These are phyloP conservation scores for Monotropa hypopitys DNA, from an alignment of 179 eudicot genomes.

Conservation along the genomic window DNA sequence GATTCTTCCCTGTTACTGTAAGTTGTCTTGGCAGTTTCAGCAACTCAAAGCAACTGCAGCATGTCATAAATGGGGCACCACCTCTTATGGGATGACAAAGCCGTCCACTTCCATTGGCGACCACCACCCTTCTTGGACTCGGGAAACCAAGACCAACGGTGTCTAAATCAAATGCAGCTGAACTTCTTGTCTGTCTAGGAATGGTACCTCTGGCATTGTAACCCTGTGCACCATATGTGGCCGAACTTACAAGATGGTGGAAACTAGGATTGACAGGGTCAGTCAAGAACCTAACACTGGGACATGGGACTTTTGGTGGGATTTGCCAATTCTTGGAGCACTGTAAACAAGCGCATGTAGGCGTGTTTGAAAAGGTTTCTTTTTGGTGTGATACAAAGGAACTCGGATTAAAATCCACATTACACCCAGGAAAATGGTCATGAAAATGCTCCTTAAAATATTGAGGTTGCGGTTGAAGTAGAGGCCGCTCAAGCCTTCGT, in stretches of 20 bases:
- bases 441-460: conserved; percentile 12
- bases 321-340: conserved; percentile 36
- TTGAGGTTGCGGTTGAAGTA: conserved; percentile 16
- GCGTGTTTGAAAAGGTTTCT: conserved; percentile 32
- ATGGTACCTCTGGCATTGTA: conserved; percentile 21
- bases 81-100: conserved; percentile 49
- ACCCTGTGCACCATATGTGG: conserved; percentile 18
- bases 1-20: conserved; percentile 18
- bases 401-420: conserved; percentile 22
- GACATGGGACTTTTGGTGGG: conserved; percentile 11
- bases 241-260: conserved; percentile 11
- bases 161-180: conserved; percentile 14
- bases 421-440: conserved; percentile 22
- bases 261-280: conserved; percentile 13
- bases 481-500: conserved; percentile 17
- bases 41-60: conserved; percentile 60
- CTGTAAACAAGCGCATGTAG: conserved; percentile 37
- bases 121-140: conserved; percentile 23
- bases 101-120: conserved; percentile 22
- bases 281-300: not conserved
- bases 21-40: conserved; percentile 47
- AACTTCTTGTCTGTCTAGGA: conserved; percentile 12
- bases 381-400: conserved; percentile 14
- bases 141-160: conserved; percentile 19
- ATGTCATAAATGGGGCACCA: conserved; percentile 74